A percentile compares a stretch with the other conserved stretches of the same genome.
phyloP scores from a whole-genome alignment of 1,284 basidiomycete genomes.

The Cryptococcus amylolentus region DNA sequence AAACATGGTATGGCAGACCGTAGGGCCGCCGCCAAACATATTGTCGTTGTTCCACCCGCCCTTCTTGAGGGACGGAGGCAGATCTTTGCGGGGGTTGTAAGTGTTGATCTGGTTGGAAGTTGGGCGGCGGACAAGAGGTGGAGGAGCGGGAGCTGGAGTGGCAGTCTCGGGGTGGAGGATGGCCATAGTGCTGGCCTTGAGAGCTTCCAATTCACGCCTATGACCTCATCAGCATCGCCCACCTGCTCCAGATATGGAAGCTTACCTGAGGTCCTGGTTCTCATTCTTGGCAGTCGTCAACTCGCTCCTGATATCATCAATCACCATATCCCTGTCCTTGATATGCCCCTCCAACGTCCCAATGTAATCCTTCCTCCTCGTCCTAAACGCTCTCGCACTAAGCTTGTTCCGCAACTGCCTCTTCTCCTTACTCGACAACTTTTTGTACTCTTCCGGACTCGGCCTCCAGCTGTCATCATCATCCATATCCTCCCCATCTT shows the following conservation, averaged over 20 bases:
- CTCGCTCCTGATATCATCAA: conserved; percentile 82
- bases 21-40: conserved; percentile 61
- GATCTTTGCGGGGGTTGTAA: conserved; percentile 78
- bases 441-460: conserved; percentile 85
- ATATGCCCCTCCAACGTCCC: conserved; percentile 89
- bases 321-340: conserved; percentile 83
- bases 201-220: conserved; percentile 72
- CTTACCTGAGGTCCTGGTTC: conserved; percentile 67
- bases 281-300: conserved; percentile 73
- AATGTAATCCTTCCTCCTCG: conserved; percentile 93
- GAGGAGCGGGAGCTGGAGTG: conserved; percentile 29
- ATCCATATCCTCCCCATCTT: conserved; percentile 46
- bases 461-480: conserved; percentile 51
- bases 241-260: conserved; percentile 16
- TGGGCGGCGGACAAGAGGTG: conserved; percentile 13
- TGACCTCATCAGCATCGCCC: background rate
- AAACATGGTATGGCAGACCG: conserved; percentile 78
- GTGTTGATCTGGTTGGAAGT: conserved; percentile 44
- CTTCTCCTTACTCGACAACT: conserved; percentile 93
- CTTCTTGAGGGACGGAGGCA: conserved; percentile 55
- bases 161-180: conserved; percentile 45
- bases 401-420: conserved; percentile 96
- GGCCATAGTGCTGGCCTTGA: conserved; percentile 64
- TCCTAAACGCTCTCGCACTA: conserved; percentile 88
- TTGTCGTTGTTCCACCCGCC: conserved; percentile 66